phyloP scores from a whole-genome alignment of 2,329 filamentous ascomycete species.

The Incumbomyces lentus region DNA sequence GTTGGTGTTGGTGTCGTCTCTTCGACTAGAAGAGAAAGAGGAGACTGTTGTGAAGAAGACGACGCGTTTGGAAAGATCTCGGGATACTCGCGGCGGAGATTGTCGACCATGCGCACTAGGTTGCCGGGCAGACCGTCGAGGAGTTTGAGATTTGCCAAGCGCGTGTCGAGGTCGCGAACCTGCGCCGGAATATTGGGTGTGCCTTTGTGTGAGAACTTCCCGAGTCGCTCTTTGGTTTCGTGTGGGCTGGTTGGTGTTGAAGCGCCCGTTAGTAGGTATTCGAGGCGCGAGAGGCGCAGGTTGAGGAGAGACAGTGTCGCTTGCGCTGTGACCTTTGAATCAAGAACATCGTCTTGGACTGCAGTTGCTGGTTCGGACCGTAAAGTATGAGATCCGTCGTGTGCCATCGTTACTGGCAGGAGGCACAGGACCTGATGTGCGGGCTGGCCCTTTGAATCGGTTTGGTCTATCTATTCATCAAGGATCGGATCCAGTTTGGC shows the following conservation, averaged over 20 bases:
- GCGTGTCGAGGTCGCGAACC: slow-evolving; percentile 1
- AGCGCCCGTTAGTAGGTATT: slow-evolving; percentile 35
- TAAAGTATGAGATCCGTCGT: no score
- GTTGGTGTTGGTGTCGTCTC: slow-evolving; percentile 21
- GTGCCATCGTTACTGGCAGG: no score
- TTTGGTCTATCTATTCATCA: no score
- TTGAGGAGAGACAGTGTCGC: slow-evolving; percentile 28
- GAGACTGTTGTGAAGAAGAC: not conserved
- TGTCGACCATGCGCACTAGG: slow-evolving; percentile 34
- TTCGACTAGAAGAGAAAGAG: not conserved
- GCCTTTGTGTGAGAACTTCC: not conserved
- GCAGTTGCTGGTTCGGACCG: not conserved
- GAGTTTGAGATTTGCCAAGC: slow-evolving; percentile 9
- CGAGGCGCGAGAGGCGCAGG: slow-evolving; percentile 33
- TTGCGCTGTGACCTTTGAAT: slow-evolving; percentile 13
- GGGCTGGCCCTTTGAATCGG: no score
- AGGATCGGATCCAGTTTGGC: no score
- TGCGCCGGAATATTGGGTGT: not conserved
- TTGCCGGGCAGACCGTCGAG: slow-evolving; percentile 1
- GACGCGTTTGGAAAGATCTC: slow-evolving; percentile 11
- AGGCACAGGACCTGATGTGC: not conserved
- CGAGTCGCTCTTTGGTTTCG: slow-evolving; percentile 7
- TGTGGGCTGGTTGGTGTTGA: slow-evolving; percentile 16
- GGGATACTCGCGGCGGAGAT: slow-evolving; percentile 22
- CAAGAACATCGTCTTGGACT: slow-evolving; percentile 1